phyloP scores from a whole-genome alignment of 2,329 filamentous ascomycete species.

The Colletotrichum orbiculare region DNA sequence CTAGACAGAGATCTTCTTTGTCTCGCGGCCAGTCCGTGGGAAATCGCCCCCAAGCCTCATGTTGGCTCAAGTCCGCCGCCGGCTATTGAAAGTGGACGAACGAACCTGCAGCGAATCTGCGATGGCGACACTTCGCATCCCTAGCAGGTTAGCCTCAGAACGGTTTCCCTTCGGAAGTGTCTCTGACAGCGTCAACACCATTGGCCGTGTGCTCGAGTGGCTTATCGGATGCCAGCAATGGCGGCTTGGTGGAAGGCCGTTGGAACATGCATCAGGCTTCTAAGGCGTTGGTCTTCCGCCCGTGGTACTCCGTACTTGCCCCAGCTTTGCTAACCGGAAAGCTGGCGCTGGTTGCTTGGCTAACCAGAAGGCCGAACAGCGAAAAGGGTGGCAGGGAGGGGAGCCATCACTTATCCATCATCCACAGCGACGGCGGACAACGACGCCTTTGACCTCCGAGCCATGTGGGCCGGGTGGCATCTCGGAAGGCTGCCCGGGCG shows the following conservation, averaged over 20 bases:
- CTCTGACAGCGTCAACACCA: slow-evolving; percentile 30
- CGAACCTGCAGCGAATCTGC: slow-evolving; percentile 5
- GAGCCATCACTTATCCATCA: neutral
- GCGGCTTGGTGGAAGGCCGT: slow-evolving; percentile 35
- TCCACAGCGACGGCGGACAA: slow-evolving; percentile 2
- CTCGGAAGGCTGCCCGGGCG: slow-evolving; percentile 16
- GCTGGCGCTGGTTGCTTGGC: slow-evolving; percentile 34
- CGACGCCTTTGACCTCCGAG: slow-evolving; percentile 13
- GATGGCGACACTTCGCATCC: slow-evolving; percentile 3
- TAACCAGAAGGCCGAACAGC: slow-evolving; percentile 11
- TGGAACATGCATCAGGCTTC: slow-evolving; percentile 37
- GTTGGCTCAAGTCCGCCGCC: slow-evolving; percentile 13
- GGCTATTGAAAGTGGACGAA: slow-evolving; percentile 24
- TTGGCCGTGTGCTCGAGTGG: slow-evolving; percentile 26
- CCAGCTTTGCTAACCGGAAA: slow-evolving; percentile 25
- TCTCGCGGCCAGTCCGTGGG: slow-evolving; percentile 32
- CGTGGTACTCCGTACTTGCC: slow-evolving; percentile 10
- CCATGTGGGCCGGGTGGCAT: slow-evolving; percentile 5
- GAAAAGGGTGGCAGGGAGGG: neutral
- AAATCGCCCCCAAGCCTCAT: slow-evolving; percentile 12
- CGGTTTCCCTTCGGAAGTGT: slow-evolving; percentile 23
- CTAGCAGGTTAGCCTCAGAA: slow-evolving; percentile 22
- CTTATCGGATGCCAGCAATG: slow-evolving; percentile 34
- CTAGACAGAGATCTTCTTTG: slow-evolving; percentile 28
- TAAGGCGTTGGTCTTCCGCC: slow-evolving; percentile 27